Percentiles rank a stretch among this genome's conserved stretches.
Evolutionary conservation across 1,139 yeast genomes (phyloP).

Genomic region (Pichia sp.): DNA sequence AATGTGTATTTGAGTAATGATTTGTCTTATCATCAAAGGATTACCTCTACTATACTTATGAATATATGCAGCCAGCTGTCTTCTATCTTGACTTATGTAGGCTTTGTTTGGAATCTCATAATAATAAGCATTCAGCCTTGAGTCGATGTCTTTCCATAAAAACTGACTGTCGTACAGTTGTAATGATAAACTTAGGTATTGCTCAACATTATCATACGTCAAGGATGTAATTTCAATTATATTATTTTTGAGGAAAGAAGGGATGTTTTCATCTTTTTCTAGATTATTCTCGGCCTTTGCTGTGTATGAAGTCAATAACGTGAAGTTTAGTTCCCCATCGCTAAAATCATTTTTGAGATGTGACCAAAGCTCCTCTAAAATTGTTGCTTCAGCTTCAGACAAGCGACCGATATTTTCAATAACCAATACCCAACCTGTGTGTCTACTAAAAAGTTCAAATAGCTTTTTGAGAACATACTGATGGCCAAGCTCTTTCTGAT

Average conservation of each 20-base stretch:
- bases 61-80: constrained; percentile 24
- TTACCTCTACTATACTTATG: constrained; percentile 31
- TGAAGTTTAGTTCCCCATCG: constrained; percentile 12
- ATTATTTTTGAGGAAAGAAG: constrained; percentile 8
- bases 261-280: constrained; percentile 2
- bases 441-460: constrained; percentile 40
- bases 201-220: constrained; percentile 26
- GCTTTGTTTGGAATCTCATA: constrained; percentile 4
- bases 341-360: constrained; percentile 17
- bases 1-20: constrained; percentile 25
- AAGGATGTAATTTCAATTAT: constrained; percentile 13
- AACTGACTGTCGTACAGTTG: constrained; percentile 17
- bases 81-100: not conserved
- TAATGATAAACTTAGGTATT: constrained; percentile 28
- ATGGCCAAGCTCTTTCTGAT: constrained; percentile 39
- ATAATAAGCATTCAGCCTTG: constrained; percentile 8
- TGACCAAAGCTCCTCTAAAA: constrained; percentile 35
- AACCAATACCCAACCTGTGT: constrained; percentile 43
- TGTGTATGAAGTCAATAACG: constrained; percentile 13
- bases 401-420: constrained; percentile 51
- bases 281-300: not conserved
- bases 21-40: constrained; percentile 22
- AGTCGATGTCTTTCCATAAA: constrained; percentile 13
- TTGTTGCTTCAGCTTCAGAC: constrained; percentile 33
- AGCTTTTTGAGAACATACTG: constrained; percentile 44